Base-by-base conservation (phyloP, 2,329 filamentous ascomycete species). In the Bretziella fagacearum region DNA sequence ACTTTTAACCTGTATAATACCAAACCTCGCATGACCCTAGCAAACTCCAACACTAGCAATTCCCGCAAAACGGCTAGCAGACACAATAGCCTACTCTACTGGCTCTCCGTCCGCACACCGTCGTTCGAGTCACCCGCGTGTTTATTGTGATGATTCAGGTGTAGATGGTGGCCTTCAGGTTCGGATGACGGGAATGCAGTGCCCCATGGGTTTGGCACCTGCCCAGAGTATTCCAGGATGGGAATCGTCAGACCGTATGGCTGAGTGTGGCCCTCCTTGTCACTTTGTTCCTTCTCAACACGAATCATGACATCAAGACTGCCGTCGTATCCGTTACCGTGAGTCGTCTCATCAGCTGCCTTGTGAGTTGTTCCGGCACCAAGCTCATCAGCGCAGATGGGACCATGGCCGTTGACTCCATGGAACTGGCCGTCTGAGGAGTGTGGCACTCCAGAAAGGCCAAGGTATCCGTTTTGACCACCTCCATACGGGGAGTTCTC, bases 161-260 rank as follows among this genome's bases (percentile, higher is more conserved):
- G 22, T 17, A 22, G 6, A 17, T 49, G 29, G n/a, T 23, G 15
- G 7, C 6, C 3, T 17, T 43, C 40, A 20, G 26, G 39, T 39
- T 50, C 48, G 6, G 48, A 50, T n/a, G 48, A 50, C 25, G 48
- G 48, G 22, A 50, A 50, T n/a, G 44, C 20, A 15, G n/a, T 17
- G 22, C 47, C 37, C 39, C 44, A 50, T 15, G 41, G 35, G 11
- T 40, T 56, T n/a, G 55, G 55, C 3, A 56, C 53, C 43, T 54
- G 51, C 18, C 40, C 35, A 22, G 52, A 54, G 53, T 62, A 65
- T 59, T 65, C 52, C 35, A 95, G 67, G 22, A 73, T 66, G 10
- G 91, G 91, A n/a, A 98, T 77, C 2, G 85, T 79, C 41, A 98
- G 66, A 7, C 87, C 81, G 58, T 98, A 98, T 11, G 78, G 74